Base-by-base conservation (phyloP, 2,329 filamentous ascomycete genomes). In the Epichloe typhina region DNA sequence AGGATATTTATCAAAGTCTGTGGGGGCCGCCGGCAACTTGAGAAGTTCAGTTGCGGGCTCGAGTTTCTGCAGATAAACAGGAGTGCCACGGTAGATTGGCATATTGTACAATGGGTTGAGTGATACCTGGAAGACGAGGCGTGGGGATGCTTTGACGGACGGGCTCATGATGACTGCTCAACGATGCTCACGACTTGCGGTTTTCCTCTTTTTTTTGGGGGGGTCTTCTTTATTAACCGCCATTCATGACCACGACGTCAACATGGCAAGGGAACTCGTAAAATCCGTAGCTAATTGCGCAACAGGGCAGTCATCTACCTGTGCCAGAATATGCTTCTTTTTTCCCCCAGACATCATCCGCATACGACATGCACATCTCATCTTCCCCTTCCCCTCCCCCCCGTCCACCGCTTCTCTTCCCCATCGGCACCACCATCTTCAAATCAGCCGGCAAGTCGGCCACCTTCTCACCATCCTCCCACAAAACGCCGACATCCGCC, bases 381-480 rank as follows among this genome's bases (percentile, higher is more conserved):
- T 19, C 43, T 19, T 37, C 5, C 9, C 13, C 43, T 38, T 19
- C 65, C 62, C 54, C 70, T 55, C 50, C 50, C 33, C 61, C 57
- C 4, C 57, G 0, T 45, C 70, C 65, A 52, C 69, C 62, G 47
- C 68, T 62, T 54, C 72, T 56, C 72, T 79, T 74, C 61, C 76
- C 69, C 62, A 65, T 60, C 19, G 76, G 77, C 38, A 69, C 59
- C 50, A 66, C 67, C 31, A 69, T 68, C 56, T 73, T 74, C 23
- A 86, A 70, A 0, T 68, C 72, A 45, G 73, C 70, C 49, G 86
- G 88, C 58, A 91, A 69, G 61, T 89, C 81, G 9, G 74, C 77
- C 46, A 81, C 68, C 61, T 83, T 74, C 59, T 79, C 69, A 0
- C 89, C 89, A 57, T 84, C 76, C 62, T 78, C 77, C 75, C 88